Evolutionary conservation across 2,329 filamentous ascomycete species (phyloP).

Genomic region (Emmonsiellopsis sp.): DNA sequence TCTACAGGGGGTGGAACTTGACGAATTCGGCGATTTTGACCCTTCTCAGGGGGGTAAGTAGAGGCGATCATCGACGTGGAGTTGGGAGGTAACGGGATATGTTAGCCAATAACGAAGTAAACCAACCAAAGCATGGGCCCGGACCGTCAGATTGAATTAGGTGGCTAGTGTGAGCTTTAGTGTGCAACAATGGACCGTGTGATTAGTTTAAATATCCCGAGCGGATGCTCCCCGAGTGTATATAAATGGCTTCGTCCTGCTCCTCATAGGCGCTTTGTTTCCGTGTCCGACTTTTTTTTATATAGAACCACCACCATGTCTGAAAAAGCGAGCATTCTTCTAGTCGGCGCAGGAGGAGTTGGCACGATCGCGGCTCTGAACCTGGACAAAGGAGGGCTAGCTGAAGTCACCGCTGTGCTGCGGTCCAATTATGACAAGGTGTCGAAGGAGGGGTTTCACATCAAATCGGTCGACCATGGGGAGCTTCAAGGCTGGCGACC

Average conservation of each 20-base stretch:
- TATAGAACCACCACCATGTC: neutral
- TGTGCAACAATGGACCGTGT: too few species aligned
- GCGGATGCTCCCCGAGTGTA: neutral
- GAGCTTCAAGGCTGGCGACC: neutral
- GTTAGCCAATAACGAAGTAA: neutral
- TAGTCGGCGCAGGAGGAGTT: neutral
- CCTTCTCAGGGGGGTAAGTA: neutral
- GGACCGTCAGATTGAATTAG: too few species aligned
- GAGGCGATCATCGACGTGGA: neutral
- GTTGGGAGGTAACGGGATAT: neutral
- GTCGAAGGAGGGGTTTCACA: neutral
- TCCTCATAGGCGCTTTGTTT: neutral
- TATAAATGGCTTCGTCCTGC: neutral
- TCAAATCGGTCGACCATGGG: slow-evolving; percentile 1
- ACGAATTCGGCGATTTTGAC: neutral
- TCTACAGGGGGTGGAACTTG: neutral
- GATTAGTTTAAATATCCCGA: too few species aligned
- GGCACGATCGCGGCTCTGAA: neutral
- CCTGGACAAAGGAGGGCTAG: neutral
- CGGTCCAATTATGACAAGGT: neutral
- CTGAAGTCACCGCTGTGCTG: neutral
- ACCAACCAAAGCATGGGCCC: neutral
- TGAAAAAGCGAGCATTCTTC: neutral
- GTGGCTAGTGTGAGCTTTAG: too few species aligned
- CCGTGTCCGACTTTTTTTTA: too few species aligned